Evolutionary conservation across 2,329 filamentous ascomycete genomes (phyloP), one percentile per base, ranked within the genome.

Genomic region (Pestalotiopsis sp.): DNA sequence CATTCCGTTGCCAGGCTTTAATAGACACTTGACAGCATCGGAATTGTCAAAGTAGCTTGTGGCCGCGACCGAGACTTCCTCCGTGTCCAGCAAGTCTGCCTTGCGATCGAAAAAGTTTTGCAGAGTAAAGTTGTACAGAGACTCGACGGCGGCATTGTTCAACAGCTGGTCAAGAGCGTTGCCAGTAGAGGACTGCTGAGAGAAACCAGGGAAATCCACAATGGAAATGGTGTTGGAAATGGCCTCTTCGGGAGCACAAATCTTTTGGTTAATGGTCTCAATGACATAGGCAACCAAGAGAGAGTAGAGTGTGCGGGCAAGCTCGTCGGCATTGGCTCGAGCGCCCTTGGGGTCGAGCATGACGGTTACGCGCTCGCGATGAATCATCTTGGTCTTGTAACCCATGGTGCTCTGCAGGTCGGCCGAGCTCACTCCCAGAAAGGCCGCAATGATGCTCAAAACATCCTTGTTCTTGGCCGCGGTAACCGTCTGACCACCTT

Each of bases 1-100:
- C 52, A 99, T 85, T 59, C 96, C 96, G 75, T 98, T 98, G 31
- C 95, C 94, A 68, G 93, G 87, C 83, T 98, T 99, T 67, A 99
- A 84, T 39, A 99, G 86, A 13, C 94, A 95, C 75, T 93, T 94
- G 70, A 98, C 94, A 11, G 95, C 94, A 79, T 98, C 96, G 0
- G 93, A 94, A 80, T 98, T 99, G 81, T 99, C 96, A 75, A 98
- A 99, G 80, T 98, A 99, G 82, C 94, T 97, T 0, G 95, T 98
- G 0, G 95, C 91, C 2, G 95, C 88, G 2, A 99, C 93, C 39
- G 87, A 90, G 45, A 99, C 93, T 78, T 99, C 96, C 79, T 99
- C 96, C 1, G 92, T 94, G 77, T 99, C 96, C 25, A 99, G 86
- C 82, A 97, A 89, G 71, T 98, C 95, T 0, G 95, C 94, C 80